phyloP scores from a whole-genome alignment of 163 green algal genomes.

The Chloroidium sp. region DNA sequence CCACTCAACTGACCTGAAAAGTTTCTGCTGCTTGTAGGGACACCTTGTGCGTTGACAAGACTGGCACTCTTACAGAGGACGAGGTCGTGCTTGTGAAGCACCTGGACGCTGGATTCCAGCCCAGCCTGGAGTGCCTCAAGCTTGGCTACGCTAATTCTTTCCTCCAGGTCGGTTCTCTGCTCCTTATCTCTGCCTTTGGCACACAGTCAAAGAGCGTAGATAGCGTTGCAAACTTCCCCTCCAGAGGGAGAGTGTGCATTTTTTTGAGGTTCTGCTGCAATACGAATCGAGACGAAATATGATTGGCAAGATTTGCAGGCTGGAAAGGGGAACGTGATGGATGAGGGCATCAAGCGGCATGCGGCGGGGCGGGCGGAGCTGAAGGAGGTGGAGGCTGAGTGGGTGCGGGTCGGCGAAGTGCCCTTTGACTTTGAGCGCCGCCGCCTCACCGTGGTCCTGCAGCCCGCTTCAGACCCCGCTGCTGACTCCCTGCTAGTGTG shows the following conservation, averaged over 20 bases:
- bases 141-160: too few species aligned
- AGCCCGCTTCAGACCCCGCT: background rate
- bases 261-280: too few species aligned
- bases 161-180: too few species aligned
- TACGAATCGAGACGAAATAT: too few species aligned
- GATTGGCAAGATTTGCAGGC: background rate
- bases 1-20: too few species aligned
- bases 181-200: too few species aligned
- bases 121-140: too few species aligned
- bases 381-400: background rate
- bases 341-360: background rate
- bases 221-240: too few species aligned
- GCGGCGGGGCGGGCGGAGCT: background rate
- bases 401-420: background rate
- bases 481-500: background rate
- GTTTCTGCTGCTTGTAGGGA: background rate
- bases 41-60: background rate
- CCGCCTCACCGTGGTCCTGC: background rate
- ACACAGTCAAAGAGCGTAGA: too few species aligned
- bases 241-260: too few species aligned
- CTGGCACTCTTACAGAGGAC: background rate
- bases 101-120: background rate
- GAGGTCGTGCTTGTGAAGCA: background rate
- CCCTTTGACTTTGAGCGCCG: slow-evolving; percentile 1
- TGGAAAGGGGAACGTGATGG: background rate